Evolutionary conservation across 2,329 filamentous ascomycete species (phyloP).

Genomic region (Hypoxylon sp.): DNA sequence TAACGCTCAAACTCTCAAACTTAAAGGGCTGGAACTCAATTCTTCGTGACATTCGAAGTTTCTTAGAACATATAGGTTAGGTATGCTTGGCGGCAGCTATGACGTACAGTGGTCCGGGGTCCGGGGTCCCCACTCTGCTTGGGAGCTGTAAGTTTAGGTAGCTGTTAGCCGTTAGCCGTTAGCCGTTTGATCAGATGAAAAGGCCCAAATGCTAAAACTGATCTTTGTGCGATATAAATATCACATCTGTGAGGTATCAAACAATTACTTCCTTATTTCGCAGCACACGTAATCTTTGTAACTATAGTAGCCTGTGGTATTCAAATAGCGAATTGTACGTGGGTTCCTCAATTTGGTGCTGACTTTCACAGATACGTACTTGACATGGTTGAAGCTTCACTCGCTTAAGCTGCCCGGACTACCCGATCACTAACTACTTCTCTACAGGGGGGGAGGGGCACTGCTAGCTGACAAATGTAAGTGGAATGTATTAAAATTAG

Average conservation of each 20-base stretch:
- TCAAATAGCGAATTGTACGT: background rate
- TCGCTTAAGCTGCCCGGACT: background rate
- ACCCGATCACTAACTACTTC: background rate
- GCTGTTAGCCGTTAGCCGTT: too few relatives aligned
- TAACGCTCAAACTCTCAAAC: constrained; percentile 14
- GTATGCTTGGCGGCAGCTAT: constrained; percentile 16
- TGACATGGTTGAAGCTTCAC: background rate
- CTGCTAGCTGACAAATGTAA: background rate
- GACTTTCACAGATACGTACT: background rate
- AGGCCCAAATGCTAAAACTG: background rate
- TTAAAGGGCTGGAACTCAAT: constrained; percentile 29
- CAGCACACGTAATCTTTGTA: background rate
- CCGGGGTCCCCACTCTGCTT: constrained; percentile 17
- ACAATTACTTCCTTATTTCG: background rate
- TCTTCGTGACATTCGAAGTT: constrained; percentile 1
- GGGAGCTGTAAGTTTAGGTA: constrained; percentile 13
- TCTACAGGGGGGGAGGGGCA: background rate
- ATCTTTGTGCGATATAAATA: background rate
- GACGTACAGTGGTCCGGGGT: constrained; percentile 20
- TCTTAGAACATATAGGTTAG: constrained; percentile 11
- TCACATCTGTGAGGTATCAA: too few relatives aligned
- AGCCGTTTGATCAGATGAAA: constrained; percentile 20
- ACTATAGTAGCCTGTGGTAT: background rate
- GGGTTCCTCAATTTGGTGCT: background rate
- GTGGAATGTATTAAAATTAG: background rate